Base-by-base conservation (phyloP, 2,329 filamentous ascomycete species). In the Talaromyces funiculosus region DNA sequence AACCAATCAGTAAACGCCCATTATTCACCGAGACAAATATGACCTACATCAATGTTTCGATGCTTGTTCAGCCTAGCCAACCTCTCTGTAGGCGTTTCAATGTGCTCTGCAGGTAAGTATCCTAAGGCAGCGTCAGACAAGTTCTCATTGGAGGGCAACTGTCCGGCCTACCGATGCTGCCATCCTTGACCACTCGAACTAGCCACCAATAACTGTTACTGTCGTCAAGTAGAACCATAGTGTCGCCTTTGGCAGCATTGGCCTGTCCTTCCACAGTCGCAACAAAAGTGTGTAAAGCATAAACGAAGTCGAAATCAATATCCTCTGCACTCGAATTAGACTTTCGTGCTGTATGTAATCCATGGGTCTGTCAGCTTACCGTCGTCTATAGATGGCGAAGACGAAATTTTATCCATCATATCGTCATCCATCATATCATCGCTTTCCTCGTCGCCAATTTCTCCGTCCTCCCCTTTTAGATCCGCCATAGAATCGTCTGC, bases 141-240 rank as follows among this genome's bases (percentile, higher is more conserved):
- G 12, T 24, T 5, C 1, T 67, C 63, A n/a, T 26, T 54, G 37
- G 37, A 40, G 51, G 16, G n/a, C 54, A n/a, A 31, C 53, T 56
- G 55, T 40, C 4, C 33, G 38, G 69, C 81, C 63, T 74, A 87
- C 86, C 86, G 75, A 99, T 99, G 73, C 92, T 97, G 74, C 90
- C 95, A 76, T 99, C 94, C 75, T 97, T 97, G 57, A 97, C 92
- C 49, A 99, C 90, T 65, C 93, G 85, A 14, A 99, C 94, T 63
- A 99, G 84, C 94, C 94, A 99, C 94, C 94, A 99, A 75, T 99
- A 99, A 77, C 92, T 97, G 78, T 99, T 99, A 78, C 92, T 97
- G 70, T 99, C 94, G 71, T 99, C 94, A 22, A 99, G 84, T 65
- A 99, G 81, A 58, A 97, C 93, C 94, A 99, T 99, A 14, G 93